Evolutionary conservation across 192 early-diverging fungal species (phyloP), one percentile per base, ranked within the genome.

Genomic region (Backusella westeae): DNA sequence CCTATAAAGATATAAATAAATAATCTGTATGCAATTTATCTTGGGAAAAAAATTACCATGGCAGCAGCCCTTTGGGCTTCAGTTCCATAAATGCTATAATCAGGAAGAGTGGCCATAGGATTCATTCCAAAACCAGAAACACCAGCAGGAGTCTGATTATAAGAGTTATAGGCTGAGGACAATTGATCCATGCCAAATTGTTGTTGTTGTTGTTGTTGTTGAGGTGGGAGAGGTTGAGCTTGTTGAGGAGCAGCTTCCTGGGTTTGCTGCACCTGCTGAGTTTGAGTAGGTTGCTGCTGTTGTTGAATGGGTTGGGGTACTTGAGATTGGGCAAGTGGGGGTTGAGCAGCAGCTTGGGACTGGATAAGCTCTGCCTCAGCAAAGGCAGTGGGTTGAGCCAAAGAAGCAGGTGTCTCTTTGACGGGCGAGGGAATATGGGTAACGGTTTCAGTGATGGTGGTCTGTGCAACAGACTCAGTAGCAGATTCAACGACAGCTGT

Each of bases 11-110:
- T 7, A 71, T 71, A 6, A 34, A 6, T 34, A 9, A 36, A 7
- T 67, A 26, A 17, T 44, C 42, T 17, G 15, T 44, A 44, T 44
- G 4, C 42, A 39, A 1, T 23, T 56, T 56, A 23, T 56, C 9
- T 56, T 56, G 23, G 32, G 15, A 44, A 21, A 26, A 21, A 49
- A 71, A 29, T 71, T 71, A 71, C 72, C 77, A 86, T 69, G 34
- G 80, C 76, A 70, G 79, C 79, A 17, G 80, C 86, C 29, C 92
- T 87, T 81, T 91, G 90, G 6, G 89, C 84, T 21, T 93, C 92
- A 65, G 83, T 85, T 35, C 88, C 90, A 75, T 91, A 91, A 12
- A 91, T 76, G 8, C 86, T 88, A 71, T 90, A 86, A 32, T 86
- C 87, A 36, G 86, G 88, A 17, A 86, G 77, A 9, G 80, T 79